phyloP scores from a whole-genome alignment of 371 early-diverging fungal species.

The Rhizopus delemar region DNA sequence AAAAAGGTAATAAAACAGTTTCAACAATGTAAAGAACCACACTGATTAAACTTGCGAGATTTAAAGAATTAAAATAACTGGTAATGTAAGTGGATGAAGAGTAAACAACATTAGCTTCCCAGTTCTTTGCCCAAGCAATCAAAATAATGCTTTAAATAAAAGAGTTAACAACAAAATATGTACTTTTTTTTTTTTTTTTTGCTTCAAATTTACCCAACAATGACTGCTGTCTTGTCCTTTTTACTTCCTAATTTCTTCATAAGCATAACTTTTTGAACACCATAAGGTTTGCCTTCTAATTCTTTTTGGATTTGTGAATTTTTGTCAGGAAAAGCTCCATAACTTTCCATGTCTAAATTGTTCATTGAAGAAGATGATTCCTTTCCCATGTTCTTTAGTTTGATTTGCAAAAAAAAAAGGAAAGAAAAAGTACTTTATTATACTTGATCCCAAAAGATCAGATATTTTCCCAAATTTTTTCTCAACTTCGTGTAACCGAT shows the following conservation, averaged over 20 bases:
- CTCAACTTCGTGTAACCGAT: too few species aligned
- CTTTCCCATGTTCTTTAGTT: too few species aligned
- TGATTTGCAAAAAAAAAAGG: too few species aligned
- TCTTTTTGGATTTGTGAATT: neutral
- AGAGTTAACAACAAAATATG: neutral
- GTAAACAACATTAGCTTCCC: slow-evolving; percentile 28
- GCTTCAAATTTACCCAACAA: slow-evolving; percentile 13
- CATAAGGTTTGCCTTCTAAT: slow-evolving; percentile 8
- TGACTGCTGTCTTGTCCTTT: slow-evolving; percentile 19
- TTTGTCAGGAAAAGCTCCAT: neutral
- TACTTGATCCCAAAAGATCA: too few species aligned
- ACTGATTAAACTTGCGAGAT: slow-evolving; percentile 17
- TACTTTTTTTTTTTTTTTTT: too few species aligned
- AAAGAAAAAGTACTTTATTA: too few species aligned
- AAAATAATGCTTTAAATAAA: slow-evolving; percentile 18
- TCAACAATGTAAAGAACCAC: slow-evolving; percentile 27
- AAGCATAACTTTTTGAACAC: slow-evolving; percentile 23
- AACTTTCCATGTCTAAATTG: neutral
- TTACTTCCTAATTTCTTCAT: slow-evolving; percentile 24
- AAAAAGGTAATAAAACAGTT: slow-evolving; percentile 28
- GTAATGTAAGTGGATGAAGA: slow-evolving; percentile 13
- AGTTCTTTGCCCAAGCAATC: slow-evolving; percentile 31
- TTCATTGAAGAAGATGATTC: too few species aligned
- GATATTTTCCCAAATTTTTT: too few species aligned
- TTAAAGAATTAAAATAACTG: slow-evolving; percentile 20